Evolutionary conservation across 495 filamentous ascomycete genomes (phyloP), one percentile per base, ranked within the genome.

Genomic region (Durotheca rogersii): DNA sequence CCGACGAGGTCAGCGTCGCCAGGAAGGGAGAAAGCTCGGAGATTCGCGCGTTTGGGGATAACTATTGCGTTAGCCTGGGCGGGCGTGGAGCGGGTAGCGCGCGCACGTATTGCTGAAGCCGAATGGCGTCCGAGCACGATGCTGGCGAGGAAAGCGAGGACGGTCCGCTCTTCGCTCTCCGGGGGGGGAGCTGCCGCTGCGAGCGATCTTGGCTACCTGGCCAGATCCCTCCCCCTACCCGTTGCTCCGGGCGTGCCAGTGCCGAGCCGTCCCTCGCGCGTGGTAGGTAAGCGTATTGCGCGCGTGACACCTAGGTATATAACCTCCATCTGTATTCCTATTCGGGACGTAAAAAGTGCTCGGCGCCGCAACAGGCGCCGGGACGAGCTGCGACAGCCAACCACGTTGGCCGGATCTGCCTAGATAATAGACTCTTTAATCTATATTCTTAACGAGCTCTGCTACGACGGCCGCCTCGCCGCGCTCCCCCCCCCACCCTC

Each of bases 141-240:
- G 32, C 41, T 34, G 7, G 9, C 19, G 10, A 15, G 10, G 11
- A n/a, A 14, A n/a, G 9, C 17, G 7, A 33, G 37, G 37, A 42
- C 14, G 16, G 23, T 17, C 6, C n/a, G 12, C 18, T 31, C 20
- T 34, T 33, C 41, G 46, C 47, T 39, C 16, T 19, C 40, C n/a
- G n/a, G n/a, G n/a, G n/a, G n/a, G n/a, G n/a, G 25, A 43, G 38
- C 33, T 40, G 41, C 16, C 15, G 14, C 17, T 10, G n/a, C 36
- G 38, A 46, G 18, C 35, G 44, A 41, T 54, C 21, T 11, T 29
- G 42, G 18, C 36, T 11, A 59, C 21, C 14, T 29, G 42, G 18
- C 36, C 14, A 59, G 45, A 59, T 54, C 50, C 54, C 50, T 50
- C 51, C 50, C 54, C 50, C 50, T 50, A 51, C 37, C 56, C 45